Base-by-base conservation (phyloP, 768 basidiomycete genomes). In the Pisolithus sp. region DNA sequence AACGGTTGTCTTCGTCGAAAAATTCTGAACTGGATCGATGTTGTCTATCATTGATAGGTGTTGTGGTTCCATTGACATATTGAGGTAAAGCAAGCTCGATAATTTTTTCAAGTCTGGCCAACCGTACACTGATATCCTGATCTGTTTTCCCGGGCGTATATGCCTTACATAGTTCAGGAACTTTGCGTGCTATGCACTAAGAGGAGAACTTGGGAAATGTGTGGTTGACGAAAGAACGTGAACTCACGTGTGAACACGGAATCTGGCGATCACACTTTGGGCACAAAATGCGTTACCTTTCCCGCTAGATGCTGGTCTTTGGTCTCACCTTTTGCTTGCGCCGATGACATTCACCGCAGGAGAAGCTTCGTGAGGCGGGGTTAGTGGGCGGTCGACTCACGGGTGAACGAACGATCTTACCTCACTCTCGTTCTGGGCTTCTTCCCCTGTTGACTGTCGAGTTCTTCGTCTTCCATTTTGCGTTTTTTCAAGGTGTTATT, bases 61-160 rank as follows among this genome's bases (percentile, higher is more conserved):
- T 65, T 4, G 73, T 62, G 37, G 68, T 70, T 18, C 69, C 61
- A 7, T 73, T 69, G 55, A 79, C 82, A 61, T 79, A 88, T 50
- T 91, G 87, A 28, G 89, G 89, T 6, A 93, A 67, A 3, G 89
- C 89, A 55, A 77, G 71, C 59, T 91, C 89, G 42, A 93, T 76
- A 47, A 93, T 88, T 56, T 86, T 83, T 63, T 93, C 89, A 18
- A 93, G 73, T 52, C 89, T 77, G 36, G 84, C 74, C 39, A 93
- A 69, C 46, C 89, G 83, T 40, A 80, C 78, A 58, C 77, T 81
- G 44, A 93, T 71, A 67, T 93, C 89, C 62, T 89, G 86, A 67
- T 92, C 90, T 15, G 81, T 75, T 64, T 91, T 92, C 51, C 89
- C 89, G 9, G 89, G 90, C 7, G 87, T 91, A 62, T 93, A 93